Evolutionary conservation across 1,139 yeast species (phyloP).

Genomic region (Candida neerlandica): DNA sequence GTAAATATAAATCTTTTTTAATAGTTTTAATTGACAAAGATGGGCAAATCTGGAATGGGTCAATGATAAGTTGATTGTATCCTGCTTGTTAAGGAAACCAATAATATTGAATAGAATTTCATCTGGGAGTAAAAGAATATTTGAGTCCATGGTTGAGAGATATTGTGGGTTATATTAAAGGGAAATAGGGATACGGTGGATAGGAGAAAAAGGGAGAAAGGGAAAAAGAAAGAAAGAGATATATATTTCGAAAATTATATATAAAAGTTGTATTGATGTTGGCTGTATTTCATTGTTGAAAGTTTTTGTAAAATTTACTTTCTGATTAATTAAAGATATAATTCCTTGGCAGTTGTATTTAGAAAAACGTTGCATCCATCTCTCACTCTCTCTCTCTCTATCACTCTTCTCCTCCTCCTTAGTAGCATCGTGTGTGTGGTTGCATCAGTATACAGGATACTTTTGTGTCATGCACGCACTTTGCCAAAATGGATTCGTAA

Average conservation of each 20-base stretch:
- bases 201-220: background rate
- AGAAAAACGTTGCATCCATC: too few relatives aligned
- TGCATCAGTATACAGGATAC: too few relatives aligned
- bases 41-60: conserved; percentile 4
- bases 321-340: too few relatives aligned
- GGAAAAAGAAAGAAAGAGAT: background rate
- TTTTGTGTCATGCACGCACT: too few relatives aligned
- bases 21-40: conserved; percentile 1
- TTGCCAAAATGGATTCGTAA: too few relatives aligned
- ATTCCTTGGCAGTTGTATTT: too few relatives aligned
- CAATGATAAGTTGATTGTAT: conserved; percentile 1
- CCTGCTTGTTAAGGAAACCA: background rate
- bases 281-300: background rate
- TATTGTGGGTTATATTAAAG: too few relatives aligned
- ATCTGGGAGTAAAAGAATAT: conserved; percentile 3
- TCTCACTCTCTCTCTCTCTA: too few relatives aligned
- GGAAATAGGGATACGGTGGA: background rate
- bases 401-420: too few relatives aligned
- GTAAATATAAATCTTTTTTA: conserved; percentile 2
- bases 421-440: too few relatives aligned
- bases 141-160: conserved; percentile 3
- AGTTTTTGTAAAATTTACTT: background rate
- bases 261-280: background rate
- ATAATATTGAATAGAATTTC: conserved; percentile 1
- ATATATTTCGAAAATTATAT: too few relatives aligned